A percentile compares a stretch with the other conserved stretches of the same genome.
These are phyloP conservation scores for Leptodermis oblonga DNA, from an alignment of 257 asterid species.

Conservation along the genomic window DNA sequence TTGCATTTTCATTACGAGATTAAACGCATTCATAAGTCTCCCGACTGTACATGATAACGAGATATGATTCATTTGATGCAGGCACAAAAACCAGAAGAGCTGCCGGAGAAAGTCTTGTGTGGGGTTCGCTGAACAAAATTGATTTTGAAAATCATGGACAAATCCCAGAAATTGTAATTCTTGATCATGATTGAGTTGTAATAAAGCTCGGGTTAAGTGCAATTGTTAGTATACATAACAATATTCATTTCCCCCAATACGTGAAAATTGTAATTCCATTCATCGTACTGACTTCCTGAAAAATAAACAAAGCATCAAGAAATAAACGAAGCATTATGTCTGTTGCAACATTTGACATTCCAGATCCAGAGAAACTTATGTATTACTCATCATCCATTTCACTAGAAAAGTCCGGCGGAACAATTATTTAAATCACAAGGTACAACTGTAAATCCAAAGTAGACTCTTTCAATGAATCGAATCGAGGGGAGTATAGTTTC, in stretches of 20 bases:
- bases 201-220: background rate
- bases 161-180: slow-evolving; percentile 49
- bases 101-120: slow-evolving; percentile 87
- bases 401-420: too few relatives aligned
- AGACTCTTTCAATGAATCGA: too few relatives aligned
- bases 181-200: slow-evolving; percentile 8
- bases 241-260: background rate
- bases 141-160: slow-evolving; percentile 65
- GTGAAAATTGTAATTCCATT: background rate
- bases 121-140: slow-evolving; percentile 60
- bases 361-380: too few relatives aligned
- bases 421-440: too few relatives aligned
- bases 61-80: slow-evolving; percentile 20
- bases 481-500: background rate
- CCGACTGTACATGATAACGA: background rate
- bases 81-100: slow-evolving; percentile 77
- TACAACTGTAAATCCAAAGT: too few relatives aligned
- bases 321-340: too few relatives aligned
- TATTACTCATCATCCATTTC: too few relatives aligned
- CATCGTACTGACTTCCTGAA: background rate
- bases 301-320: background rate
- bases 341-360: too few relatives aligned
- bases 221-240: background rate
- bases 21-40: background rate
- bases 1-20: background rate